phyloP scores from a whole-genome alignment of 805 yeast species.

The Wickerhamomyces strasburgensis region DNA sequence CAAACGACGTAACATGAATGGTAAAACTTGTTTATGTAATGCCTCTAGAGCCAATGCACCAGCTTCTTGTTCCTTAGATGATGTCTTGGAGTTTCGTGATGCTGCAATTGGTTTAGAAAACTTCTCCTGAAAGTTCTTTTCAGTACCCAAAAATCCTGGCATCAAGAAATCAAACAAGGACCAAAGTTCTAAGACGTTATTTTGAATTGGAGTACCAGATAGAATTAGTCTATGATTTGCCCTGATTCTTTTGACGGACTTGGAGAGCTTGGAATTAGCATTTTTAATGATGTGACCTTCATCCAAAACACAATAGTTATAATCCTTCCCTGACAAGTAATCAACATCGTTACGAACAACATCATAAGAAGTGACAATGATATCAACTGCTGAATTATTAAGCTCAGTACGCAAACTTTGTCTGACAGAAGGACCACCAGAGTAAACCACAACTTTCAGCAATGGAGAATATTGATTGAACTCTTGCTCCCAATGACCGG shows the following conservation, averaged over 20 bases:
- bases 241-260: conserved; percentile 73
- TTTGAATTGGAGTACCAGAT: conserved; percentile 98
- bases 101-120: conserved; percentile 98
- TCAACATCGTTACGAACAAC: conserved; percentile 90
- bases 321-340: conserved; percentile 52
- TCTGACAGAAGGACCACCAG: conserved; percentile 85
- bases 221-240: conserved; percentile 89
- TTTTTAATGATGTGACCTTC: conserved; percentile 98
- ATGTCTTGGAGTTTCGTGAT: conserved; percentile 80
- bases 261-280: conserved; percentile 79
- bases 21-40: conserved; percentile 91
- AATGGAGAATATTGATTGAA: conserved; percentile 85
- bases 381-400: conserved; percentile 47
- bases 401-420: conserved; percentile 49
- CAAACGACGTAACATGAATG: conserved; percentile 91
- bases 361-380: conserved; percentile 93
- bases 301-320: conserved; percentile 92
- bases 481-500: conserved; percentile 99
- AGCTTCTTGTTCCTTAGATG: conserved; percentile 91
- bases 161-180: conserved; percentile 93
- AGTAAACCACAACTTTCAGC: conserved; percentile 76
- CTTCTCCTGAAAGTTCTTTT: conserved; percentile 86
- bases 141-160: conserved; percentile 98
- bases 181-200: conserved; percentile 95
- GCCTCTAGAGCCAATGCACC: conserved; percentile 97